Evolutionary conservation across 768 basidiomycete species (phyloP), one percentile per base, ranked within the genome.

Genomic region (Amanita molliuscula): DNA sequence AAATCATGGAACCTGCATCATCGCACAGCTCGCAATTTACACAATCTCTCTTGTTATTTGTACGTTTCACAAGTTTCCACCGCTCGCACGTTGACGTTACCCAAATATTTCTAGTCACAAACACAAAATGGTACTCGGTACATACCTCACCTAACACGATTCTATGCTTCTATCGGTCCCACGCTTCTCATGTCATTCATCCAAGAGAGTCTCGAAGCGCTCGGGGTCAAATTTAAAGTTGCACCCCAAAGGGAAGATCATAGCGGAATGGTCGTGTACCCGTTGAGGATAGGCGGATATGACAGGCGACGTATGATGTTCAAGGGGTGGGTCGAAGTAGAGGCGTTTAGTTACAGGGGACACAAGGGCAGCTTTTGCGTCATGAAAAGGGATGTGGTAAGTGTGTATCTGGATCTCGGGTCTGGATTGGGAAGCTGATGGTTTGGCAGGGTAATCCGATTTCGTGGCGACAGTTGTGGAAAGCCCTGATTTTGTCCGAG

Each of bases 381-480:
- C 3, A 82, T 89, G 81, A 70, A 73, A 53, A 69, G 84, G 47
- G 84, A 88, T 54, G 72, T 75, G 64, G 85, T 84, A 54, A 43
- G 76, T 71, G 4, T n/a, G n/a, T n/a, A 13, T 51, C 28, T 44
- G 45, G 13, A 25, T 33, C 20, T 38, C 15, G 21, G 16, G 13
- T 44, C 37, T 5, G 11, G 28, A 20, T 33, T 16, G 4, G 8
- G 18, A 31, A n/a, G 25, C 18, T 31, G 33, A 21, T 20, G 44
- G n/a, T 46, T 6, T 44, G 26, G 10, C 47, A 88, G 82, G 87
- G 87, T 0, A 84, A 79, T 59, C 87, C 86, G 20, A 76, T 88
- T 44, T 83, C 80, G 37, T 89, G 87, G 88, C 69, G 86, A 35
- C 74, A 77, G 60, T 68, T 89, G 33, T 90, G 86, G 83, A 86